These are phyloP conservation scores for Tetramitus jugosus DNA, from an alignment of 208 protist species.

Conservation along the genomic window DNA sequence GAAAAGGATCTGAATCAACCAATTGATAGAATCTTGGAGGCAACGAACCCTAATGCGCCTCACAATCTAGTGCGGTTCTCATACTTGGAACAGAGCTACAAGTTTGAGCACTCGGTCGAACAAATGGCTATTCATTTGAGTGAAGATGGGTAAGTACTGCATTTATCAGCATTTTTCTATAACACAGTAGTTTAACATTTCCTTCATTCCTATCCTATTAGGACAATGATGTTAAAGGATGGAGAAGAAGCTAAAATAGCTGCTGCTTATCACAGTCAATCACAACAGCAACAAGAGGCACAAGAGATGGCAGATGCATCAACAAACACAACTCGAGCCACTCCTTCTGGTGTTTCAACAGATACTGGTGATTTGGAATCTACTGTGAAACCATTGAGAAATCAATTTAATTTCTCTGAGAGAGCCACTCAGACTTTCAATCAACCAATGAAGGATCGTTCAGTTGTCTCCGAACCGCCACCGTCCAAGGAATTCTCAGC, in stretches of 20 bases:
- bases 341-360: too few species aligned
- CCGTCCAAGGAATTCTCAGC: constrained; percentile 66
- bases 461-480: constrained; percentile 79
- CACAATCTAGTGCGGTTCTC: constrained; percentile 84
- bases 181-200: not conserved
- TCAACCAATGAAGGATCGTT: constrained; percentile 58
- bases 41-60: constrained; percentile 69
- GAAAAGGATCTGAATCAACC: constrained; percentile 61
- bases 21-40: constrained; percentile 79
- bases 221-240: constrained; percentile 59
- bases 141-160: constrained; percentile 57
- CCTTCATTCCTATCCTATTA: not conserved
- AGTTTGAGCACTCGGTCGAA: constrained; percentile 70
- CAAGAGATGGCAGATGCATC: constrained; percentile 58
- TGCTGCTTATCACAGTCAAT: not conserved
- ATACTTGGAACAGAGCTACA: constrained; percentile 75
- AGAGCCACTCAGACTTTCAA: constrained; percentile 91
- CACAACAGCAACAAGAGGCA: constrained; percentile 47
- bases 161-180: not conserved
- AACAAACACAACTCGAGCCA: constrained; percentile 68
- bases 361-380: constrained; percentile 64
- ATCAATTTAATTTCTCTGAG: constrained; percentile 96
- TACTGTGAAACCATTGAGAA: constrained; percentile 69
- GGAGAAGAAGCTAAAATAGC: constrained; percentile 71
- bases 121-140: constrained; percentile 68